Conservation (phyloP, 495 filamentous ascomycete genomes). For the Penicillium cinerascens region DNA sequence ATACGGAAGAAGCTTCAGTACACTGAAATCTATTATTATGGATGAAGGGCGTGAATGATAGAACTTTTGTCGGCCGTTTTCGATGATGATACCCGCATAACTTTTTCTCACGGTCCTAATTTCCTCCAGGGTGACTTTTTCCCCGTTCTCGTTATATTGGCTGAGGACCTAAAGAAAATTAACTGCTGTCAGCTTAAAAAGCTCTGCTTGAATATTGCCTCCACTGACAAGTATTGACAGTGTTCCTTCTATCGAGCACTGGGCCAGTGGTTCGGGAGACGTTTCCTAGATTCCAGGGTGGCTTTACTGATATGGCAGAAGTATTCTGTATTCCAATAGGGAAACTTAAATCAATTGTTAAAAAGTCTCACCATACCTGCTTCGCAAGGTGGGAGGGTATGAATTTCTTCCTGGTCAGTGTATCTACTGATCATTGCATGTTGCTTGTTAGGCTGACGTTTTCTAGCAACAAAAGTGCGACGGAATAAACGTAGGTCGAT, state of each 20-base stretch:
- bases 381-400: conserved; percentile 8
- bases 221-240: conserved; percentile 29
- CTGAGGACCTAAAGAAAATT: conserved; percentile 25
- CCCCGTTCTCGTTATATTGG: conserved; percentile 25
- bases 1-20: conserved; percentile 21
- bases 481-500: conserved; percentile 12
- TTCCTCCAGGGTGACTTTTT: conserved; percentile 26
- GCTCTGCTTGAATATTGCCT: conserved; percentile 22
- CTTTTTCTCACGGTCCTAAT: conserved; percentile 26
- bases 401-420: conserved; percentile 16
- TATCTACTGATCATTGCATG: conserved; percentile 27
- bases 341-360: conserved; percentile 19
- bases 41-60: conserved; percentile 24
- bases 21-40: conserved; percentile 31
- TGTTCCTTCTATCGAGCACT: conserved; percentile 17
- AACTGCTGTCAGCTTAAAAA: conserved; percentile 18
- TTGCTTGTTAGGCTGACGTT: conserved; percentile 18
- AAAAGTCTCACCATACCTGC: conserved; percentile 14
- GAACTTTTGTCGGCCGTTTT: conserved; percentile 28
- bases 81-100: conserved; percentile 27
- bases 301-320: conserved; percentile 16
- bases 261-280: neutral
- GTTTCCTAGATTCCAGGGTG: conserved; percentile 19
- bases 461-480: conserved; percentile 17
- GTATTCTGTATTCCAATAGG: conserved; percentile 20